A percentile compares a stretch with the other conserved stretches of the same genome.
These are phyloP conservation scores for Candida mattraensis DNA, from an alignment of 805 yeast species.

Conservation along the genomic window DNA sequence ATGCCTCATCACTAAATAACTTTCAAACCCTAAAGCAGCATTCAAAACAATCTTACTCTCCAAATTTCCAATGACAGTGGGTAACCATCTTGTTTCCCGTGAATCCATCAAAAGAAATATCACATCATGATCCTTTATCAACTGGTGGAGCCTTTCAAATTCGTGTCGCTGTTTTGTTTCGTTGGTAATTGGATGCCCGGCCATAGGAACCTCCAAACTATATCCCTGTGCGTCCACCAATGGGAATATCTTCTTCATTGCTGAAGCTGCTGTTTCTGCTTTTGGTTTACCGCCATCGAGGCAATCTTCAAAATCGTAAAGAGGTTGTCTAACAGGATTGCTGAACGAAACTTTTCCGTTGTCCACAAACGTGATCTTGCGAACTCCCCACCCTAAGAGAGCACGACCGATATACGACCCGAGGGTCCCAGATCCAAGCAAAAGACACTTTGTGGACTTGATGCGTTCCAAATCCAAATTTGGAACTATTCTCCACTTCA, in stretches of 20 bases:
- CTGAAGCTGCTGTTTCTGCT: constrained; percentile 74
- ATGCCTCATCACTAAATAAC: constrained; percentile 91
- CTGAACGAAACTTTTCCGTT: constrained; percentile 86
- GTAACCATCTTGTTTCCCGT: constrained; percentile 97
- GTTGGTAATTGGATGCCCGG: constrained; percentile 80
- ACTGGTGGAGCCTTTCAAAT: constrained; percentile 49
- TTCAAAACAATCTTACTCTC: constrained; percentile 75
- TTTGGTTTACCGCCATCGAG: constrained; percentile 72
- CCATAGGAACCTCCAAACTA: constrained; percentile 86
- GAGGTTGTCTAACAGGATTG: constrained; percentile 93
- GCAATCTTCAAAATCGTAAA: constrained; percentile 81
- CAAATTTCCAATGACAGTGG: constrained; percentile 75
- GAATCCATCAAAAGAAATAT: constrained; percentile 88
- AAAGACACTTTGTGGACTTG: constrained; percentile 58
- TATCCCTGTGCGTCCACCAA: constrained; percentile 65
- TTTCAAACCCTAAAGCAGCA: constrained; percentile 94
- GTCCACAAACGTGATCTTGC: constrained; percentile 84
- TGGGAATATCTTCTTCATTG: constrained; percentile 75
- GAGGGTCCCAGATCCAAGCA: constrained; percentile 95
- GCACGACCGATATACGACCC: constrained; percentile 91
- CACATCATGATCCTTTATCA: constrained; percentile 71
- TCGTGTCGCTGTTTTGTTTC: constrained; percentile 50
- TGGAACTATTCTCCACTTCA: constrained; percentile 97
- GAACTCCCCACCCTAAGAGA: constrained; percentile 92
- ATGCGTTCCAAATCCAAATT: constrained; percentile 67